Evolutionary conservation across 2,329 filamentous ascomycete genomes (phyloP).

Genomic region (Aspergillus sp.): DNA sequence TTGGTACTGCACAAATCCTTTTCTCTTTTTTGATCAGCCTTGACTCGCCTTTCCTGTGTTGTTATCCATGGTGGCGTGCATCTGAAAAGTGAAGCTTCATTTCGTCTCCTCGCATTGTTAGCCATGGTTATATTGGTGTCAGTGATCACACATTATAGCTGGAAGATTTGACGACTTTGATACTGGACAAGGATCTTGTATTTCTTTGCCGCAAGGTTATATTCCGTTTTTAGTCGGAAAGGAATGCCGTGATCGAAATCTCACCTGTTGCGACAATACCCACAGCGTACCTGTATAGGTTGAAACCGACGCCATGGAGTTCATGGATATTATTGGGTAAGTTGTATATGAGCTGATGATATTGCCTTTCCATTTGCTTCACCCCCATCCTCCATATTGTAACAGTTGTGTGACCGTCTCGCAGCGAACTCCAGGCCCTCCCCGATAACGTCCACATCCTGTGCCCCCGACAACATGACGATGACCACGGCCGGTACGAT

Average conservation of each 20-base stretch:
- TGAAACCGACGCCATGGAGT: conserved; percentile 33
- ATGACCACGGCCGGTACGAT: conserved; percentile 66
- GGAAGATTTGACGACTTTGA: neutral
- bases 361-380: neutral
- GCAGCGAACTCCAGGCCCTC: conserved; percentile 45
- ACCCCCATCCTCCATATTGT: neutral
- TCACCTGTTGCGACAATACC: conserved; percentile 6
- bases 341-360: conserved; percentile 12
- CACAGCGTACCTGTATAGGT: conserved; percentile 1
- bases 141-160: neutral
- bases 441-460: conserved; percentile 60
- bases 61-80: neutral
- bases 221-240: conserved; percentile 6
- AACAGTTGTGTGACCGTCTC: conserved; percentile 13
- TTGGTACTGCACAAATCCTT: neutral
- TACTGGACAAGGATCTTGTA: neutral
- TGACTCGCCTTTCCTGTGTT: neutral
- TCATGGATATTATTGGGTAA: conserved; percentile 44
- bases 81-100: conserved; percentile 3
- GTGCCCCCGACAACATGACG: conserved; percentile 63
- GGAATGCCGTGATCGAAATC: conserved; percentile 17
- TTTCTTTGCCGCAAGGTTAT: neutral
- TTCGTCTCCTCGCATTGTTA: conserved; percentile 5
- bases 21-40: neutral
- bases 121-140: conserved; percentile 16